Percentiles rank a stretch among this genome's conserved stretches.
These are phyloP conservation scores for Paramecium octaurelia DNA, from an alignment of 73 alveolate genomes.

Conservation along the genomic window DNA sequence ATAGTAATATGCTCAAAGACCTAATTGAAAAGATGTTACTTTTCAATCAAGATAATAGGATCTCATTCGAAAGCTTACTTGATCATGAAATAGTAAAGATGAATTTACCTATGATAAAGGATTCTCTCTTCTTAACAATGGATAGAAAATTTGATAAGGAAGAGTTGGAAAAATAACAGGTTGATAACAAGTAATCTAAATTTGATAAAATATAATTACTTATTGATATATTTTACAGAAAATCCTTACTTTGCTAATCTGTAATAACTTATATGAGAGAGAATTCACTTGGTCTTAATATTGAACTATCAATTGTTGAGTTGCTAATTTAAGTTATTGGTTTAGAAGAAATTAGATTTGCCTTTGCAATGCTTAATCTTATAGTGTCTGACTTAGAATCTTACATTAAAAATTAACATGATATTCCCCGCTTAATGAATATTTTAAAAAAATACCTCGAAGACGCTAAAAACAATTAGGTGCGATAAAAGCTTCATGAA, in stretches of 20 bases:
- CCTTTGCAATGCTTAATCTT: background rate
- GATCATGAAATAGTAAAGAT: background rate
- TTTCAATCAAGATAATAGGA: background rate
- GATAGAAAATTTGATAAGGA: background rate
- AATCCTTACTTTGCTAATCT: background rate
- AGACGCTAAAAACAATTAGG: background rate
- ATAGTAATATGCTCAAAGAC: background rate
- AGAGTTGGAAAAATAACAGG: background rate
- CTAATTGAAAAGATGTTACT: background rate
- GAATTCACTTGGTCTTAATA: too few species aligned
- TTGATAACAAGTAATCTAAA: background rate
- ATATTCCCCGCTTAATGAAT: background rate
- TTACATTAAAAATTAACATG: background rate
- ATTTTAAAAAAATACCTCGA: background rate
- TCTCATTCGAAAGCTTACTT: background rate
- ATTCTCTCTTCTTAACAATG: background rate
- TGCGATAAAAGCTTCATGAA: background rate
- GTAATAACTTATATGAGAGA: background rate
- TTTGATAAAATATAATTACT: background rate
- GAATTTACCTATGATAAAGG: background rate
- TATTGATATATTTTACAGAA: background rate
- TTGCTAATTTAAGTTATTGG: background rate
- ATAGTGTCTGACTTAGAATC: background rate
- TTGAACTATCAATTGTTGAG: background rate
- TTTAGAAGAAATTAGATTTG: background rate